A percentile compares a stretch with the other conserved stretches of the same genome.
These are phyloP conservation scores for Salvia rosmarinus DNA, from an alignment of 257 asterid species.

Conservation along the genomic window DNA sequence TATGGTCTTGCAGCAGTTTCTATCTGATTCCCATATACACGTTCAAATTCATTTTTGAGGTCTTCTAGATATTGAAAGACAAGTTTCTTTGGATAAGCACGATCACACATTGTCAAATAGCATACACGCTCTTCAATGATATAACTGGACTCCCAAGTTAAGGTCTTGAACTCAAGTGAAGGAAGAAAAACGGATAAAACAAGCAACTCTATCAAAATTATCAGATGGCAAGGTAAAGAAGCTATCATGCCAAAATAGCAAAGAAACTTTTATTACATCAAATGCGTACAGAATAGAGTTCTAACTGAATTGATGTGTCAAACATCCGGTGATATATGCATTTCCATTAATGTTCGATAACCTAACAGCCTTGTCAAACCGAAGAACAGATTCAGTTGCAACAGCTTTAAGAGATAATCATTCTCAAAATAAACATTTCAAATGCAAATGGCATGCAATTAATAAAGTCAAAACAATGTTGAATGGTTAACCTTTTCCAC, in stretches of 20 bases:
- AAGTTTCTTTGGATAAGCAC: slow-evolving; percentile 94
- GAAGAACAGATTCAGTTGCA: background rate
- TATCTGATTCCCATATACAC: slow-evolving; percentile 74
- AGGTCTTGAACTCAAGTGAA: slow-evolving; percentile 39
- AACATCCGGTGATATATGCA: slow-evolving; percentile 7
- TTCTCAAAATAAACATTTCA: background rate
- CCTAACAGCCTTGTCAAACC: background rate
- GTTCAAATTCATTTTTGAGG: slow-evolving; percentile 91
- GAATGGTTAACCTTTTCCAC: background rate
- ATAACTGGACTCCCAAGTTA: slow-evolving; percentile 63
- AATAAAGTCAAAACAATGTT: background rate
- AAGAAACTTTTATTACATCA: background rate
- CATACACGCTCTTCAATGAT: slow-evolving; percentile 88
- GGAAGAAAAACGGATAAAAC: background rate
- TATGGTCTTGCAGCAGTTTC: slow-evolving; percentile 99
- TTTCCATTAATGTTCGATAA: slow-evolving; percentile 16
- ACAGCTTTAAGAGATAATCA: background rate
- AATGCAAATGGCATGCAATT: background rate
- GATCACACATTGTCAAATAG: slow-evolving; percentile 95
- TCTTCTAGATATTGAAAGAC: slow-evolving; percentile 93
- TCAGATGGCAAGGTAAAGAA: background rate
- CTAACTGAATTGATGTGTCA: slow-evolving; percentile 11
- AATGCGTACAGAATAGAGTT: slow-evolving; percentile 11
- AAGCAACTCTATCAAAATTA: slow-evolving; percentile 9
- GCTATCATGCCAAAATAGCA: background rate